Evolutionary conservation across 176 grass and related monocot species (phyloP).

Genomic region (Rhynchospora pubera): DNA sequence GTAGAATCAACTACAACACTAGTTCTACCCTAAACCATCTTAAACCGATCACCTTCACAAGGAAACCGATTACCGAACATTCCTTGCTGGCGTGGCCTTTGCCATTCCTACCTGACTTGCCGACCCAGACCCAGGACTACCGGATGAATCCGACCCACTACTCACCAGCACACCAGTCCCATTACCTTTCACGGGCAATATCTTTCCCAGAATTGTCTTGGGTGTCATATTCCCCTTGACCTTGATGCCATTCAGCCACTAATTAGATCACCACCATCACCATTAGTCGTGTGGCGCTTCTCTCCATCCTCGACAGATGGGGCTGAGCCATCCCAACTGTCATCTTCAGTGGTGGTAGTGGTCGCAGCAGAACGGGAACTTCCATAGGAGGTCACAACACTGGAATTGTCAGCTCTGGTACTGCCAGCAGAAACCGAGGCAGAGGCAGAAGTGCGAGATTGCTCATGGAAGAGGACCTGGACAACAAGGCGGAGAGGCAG

Average conservation of each 20-base stretch:
- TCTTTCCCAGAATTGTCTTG: slow-evolving; percentile 60
- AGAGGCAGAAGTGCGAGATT: slow-evolving; percentile 50
- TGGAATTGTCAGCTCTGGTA: slow-evolving; percentile 26
- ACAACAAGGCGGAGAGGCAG: slow-evolving; percentile 78
- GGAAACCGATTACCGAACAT: slow-evolving; percentile 4
- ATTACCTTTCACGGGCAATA: slow-evolving; percentile 34
- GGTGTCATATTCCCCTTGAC: slow-evolving; percentile 31
- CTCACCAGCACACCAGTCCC: slow-evolving; percentile 39
- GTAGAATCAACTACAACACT: not conserved
- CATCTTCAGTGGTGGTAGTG: slow-evolving; percentile 58
- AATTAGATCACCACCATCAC: slow-evolving; percentile 22
- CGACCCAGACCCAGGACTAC: slow-evolving; percentile 32
- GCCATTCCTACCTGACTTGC: not conserved
- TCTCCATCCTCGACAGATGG: slow-evolving; percentile 32
- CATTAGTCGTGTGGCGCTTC: slow-evolving; percentile 31
- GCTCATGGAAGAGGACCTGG: slow-evolving; percentile 84
- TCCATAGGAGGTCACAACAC: slow-evolving; percentile 49
- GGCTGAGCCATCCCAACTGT: slow-evolving; percentile 55
- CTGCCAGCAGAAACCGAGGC: slow-evolving; percentile 56
- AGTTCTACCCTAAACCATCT: not conserved
- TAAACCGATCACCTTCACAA: not conserved
- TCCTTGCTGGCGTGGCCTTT: slow-evolving; percentile 11
- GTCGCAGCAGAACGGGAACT: slow-evolving; percentile 85
- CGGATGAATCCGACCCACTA: slow-evolving; percentile 67
- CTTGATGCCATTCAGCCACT: slow-evolving; percentile 37